phyloP scores from a whole-genome alignment of 352 stramenopile species.

The Pythium grandisporangium region DNA sequence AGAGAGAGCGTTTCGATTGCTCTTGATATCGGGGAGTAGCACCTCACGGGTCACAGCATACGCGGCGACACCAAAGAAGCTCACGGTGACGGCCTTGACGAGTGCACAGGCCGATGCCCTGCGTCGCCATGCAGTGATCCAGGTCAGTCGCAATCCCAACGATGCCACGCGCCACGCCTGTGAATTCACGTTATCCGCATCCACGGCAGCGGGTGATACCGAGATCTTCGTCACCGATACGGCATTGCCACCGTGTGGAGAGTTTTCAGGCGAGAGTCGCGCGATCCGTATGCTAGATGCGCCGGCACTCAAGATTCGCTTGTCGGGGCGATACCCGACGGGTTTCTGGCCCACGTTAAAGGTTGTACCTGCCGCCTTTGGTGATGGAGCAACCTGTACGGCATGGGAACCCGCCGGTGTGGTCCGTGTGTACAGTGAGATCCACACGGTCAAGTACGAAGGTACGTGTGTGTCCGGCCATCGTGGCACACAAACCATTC shows the following conservation, averaged over 20 bases:
- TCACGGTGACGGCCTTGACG: slow-evolving; percentile 35
- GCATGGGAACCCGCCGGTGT: slow-evolving; percentile 31
- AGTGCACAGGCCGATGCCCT: slow-evolving; percentile 19
- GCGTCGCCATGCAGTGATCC: slow-evolving; percentile 27
- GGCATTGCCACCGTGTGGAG: slow-evolving; percentile 18
- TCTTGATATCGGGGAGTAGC: slow-evolving; percentile 25
- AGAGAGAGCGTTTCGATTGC: slow-evolving; percentile 50
- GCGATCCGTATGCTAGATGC: slow-evolving; percentile 56
- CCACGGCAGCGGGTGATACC: slow-evolving; percentile 7
- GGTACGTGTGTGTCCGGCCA: slow-evolving; percentile 37
- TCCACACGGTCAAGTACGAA: slow-evolving; percentile 68
- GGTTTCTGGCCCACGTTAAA: slow-evolving; percentile 64
- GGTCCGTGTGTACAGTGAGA: slow-evolving; percentile 33
- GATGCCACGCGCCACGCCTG: slow-evolving; percentile 56
- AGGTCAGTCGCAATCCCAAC: slow-evolving; percentile 66
- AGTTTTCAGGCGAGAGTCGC: slow-evolving; percentile 34
- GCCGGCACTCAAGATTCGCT: slow-evolving; percentile 60
- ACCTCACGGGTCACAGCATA: slow-evolving; percentile 36
- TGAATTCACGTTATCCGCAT: slow-evolving; percentile 27
- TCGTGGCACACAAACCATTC: slow-evolving; percentile 53
- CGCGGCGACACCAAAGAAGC: slow-evolving; percentile 4
- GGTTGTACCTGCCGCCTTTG: slow-evolving; percentile 32
- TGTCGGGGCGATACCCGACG: slow-evolving; percentile 59
- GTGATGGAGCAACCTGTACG: slow-evolving; percentile 11
- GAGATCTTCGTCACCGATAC: slow-evolving; percentile 19